Percentiles rank a stretch among this genome's conserved stretches.
Conservation (phyloP, 441 rosid species). For the Kokia cookei region DNA sequence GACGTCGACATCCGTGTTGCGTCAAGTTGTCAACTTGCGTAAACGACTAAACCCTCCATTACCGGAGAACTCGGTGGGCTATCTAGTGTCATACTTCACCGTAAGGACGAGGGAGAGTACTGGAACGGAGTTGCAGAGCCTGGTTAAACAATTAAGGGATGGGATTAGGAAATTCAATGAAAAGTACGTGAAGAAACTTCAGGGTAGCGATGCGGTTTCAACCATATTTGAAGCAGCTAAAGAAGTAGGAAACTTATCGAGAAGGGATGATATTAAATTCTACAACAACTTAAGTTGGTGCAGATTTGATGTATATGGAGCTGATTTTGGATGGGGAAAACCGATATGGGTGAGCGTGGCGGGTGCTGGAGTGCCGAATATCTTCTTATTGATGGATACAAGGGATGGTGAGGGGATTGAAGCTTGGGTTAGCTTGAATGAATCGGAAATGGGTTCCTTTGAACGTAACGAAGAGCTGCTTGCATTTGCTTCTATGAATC, state of each 20-base stretch:
- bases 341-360: slow-evolving; percentile 3
- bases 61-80: background rate
- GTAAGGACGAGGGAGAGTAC: background rate
- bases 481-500: background rate
- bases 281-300: slow-evolving; percentile 21
- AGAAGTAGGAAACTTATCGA: background rate
- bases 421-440: background rate
- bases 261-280: slow-evolving; percentile 7
- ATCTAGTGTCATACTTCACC: background rate
- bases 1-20: background rate
- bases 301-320: slow-evolving; percentile 14
- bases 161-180: background rate
- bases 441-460: background rate
- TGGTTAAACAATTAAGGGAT: background rate
- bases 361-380: background rate
- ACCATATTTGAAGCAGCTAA: background rate
- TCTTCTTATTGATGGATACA: background rate
- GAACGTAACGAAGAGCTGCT: background rate
- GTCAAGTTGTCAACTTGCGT: slow-evolving; percentile 14
- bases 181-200: slow-evolving; percentile 3
- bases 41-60: slow-evolving; percentile 7
- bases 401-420: background rate
- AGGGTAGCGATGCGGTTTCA: slow-evolving; percentile 7
- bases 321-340: slow-evolving; percentile 26
- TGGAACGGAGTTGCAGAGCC: background rate